Conservation (phyloP, 208 protist genomes). For the Porcisia deanei region DNA sequence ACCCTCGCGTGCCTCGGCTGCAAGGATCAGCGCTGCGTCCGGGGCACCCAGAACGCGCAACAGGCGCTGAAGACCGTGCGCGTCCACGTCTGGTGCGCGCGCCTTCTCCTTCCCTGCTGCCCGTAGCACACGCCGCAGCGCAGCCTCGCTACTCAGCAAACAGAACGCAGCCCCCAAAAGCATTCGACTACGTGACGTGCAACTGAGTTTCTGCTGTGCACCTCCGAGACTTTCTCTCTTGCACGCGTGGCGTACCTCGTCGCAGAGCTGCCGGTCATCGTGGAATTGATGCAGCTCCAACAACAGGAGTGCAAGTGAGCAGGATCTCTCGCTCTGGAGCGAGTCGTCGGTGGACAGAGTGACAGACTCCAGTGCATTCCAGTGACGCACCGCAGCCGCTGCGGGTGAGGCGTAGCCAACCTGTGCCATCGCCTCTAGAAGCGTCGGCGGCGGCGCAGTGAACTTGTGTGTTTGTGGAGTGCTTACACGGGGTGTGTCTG, state of each 20-base stretch:
- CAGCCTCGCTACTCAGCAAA: constrained; percentile 41
- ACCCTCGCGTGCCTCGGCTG: constrained; percentile 20
- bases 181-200: constrained; percentile 25
- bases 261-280: constrained; percentile 24
- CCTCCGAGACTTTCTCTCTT: neutral
- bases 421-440: constrained; percentile 34
- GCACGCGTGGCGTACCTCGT: constrained; percentile 11
- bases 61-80: constrained; percentile 69
- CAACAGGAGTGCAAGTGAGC: constrained; percentile 13
- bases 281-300: constrained; percentile 13
- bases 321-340: neutral
- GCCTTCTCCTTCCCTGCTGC: constrained; percentile 33
- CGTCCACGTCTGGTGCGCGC: constrained; percentile 58
- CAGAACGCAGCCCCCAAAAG: constrained; percentile 62
- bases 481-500: neutral
- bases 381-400: constrained; percentile 14
- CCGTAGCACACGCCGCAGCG: constrained; percentile 47
- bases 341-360: neutral
- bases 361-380: constrained; percentile 10
- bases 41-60: constrained; percentile 47
- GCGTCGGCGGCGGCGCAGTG: constrained; percentile 6
- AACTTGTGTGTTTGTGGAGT: constrained; percentile 12
- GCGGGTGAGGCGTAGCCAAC: constrained; percentile 24
- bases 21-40: constrained; percentile 13
- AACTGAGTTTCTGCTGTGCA: constrained; percentile 1